A percentile compares a stretch with the other conserved stretches of the same genome.
phyloP scores from a whole-genome alignment of 176 grass and related monocot genomes.

The Typha latifolia region DNA sequence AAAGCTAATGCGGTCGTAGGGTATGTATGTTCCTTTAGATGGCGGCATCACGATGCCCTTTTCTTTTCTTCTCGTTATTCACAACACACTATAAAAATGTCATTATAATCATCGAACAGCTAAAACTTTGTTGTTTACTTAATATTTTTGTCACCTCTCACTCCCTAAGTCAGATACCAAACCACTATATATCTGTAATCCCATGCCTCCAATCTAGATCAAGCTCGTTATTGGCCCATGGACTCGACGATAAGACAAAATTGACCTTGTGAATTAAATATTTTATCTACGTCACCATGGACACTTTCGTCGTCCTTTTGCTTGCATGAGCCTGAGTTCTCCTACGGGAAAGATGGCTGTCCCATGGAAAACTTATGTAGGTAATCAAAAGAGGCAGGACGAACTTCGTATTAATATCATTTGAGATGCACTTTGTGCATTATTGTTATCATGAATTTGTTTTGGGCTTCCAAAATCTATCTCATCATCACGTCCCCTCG shows the following conservation, averaged over 20 bases:
- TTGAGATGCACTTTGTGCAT: too few relatives aligned
- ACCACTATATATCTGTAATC: constrained; percentile 6
- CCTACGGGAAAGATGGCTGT: background rate
- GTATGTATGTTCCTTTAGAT: background rate
- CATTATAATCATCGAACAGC: background rate
- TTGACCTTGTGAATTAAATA: background rate
- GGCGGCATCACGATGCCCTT: background rate
- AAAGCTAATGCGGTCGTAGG: background rate
- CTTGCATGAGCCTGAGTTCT: background rate
- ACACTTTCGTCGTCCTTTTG: background rate
- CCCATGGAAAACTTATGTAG: too few relatives aligned
- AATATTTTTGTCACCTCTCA: background rate
- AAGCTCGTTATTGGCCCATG: background rate
- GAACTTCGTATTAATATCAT: too few relatives aligned
- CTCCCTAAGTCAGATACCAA: background rate
- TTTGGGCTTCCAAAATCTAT: too few relatives aligned
- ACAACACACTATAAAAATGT: background rate
- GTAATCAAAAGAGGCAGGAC: too few relatives aligned
- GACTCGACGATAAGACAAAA: background rate
- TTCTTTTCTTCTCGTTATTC: background rate
- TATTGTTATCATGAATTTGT: too few relatives aligned
- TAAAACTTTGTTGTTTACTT: background rate
- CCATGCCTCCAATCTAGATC: background rate
- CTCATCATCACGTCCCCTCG: constrained; percentile 5
- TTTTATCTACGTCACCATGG: background rate